Evolutionary conservation across 257 asterid genomes (phyloP), one percentile per base, ranked within the genome.

Genomic region (Gentiana straminea): DNA sequence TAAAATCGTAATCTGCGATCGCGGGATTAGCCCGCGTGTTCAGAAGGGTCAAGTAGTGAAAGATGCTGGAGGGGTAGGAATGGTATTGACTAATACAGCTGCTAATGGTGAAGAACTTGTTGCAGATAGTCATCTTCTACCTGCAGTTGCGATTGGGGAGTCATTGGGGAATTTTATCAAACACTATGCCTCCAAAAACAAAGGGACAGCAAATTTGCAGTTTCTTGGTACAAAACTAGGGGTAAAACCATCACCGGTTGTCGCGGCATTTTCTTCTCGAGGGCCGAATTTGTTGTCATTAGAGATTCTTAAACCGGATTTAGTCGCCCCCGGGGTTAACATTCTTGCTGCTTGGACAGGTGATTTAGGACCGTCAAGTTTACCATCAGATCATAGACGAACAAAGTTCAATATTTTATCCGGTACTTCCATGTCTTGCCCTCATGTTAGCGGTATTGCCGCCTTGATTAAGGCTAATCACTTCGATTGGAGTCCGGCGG

Each of bases 401-500:
- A 88, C 94, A 0, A 73, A 68, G 43, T 92, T 88, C 79, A 92
- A 92, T 52, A 85, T 88, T 5, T 64, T 91, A 33, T 92, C 98
- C 0, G 97, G 98, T 7, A 92, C 97, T 2, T 92, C 98, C 43
- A 92, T 92, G 95, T 88, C 98, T 0, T 92, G 97, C 63, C 98
- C 98, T 0, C 98, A 88, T 37, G 90, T 92, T 0, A 92, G 97
- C 45, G 97, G 98, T 8, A 52, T 85, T 10, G 98, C 98, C 0
- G 97, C 97, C 1, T 7, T 87, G 61, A 78, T 91, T 49, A 91
- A 87, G 61, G 82, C 97, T 1, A 72, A 75, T 35, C 97, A 80
- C 33, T 95, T 88, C 0, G 80, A 81, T 8, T 91, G 97, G 97
- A 79, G 93, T 54, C 95, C 95, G 0, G 94, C 95, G 0, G 94